A percentile compares a stretch with the other conserved stretches of the same genome.
phyloP scores from a whole-genome alignment of 768 basidiomycete species.

The Boletus edulis region DNA sequence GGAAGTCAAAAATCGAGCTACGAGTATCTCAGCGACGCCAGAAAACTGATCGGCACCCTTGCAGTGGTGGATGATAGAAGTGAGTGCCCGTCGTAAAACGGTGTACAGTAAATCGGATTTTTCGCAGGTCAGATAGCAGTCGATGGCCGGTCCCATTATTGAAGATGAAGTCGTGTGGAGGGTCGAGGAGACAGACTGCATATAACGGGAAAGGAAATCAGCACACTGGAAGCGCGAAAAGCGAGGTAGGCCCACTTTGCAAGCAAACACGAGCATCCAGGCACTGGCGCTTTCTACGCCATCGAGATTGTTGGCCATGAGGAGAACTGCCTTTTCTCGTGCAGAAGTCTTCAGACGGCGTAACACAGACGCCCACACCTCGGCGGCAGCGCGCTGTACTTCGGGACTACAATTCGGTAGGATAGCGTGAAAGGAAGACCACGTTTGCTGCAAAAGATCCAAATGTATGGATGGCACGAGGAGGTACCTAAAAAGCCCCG shows the following conservation, averaged over 20 bases:
- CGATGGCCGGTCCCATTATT: slow-evolving; percentile 57
- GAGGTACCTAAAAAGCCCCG: slow-evolving; percentile 68
- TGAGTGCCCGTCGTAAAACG: slow-evolving; percentile 69
- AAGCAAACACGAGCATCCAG: slow-evolving; percentile 75
- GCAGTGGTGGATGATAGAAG: slow-evolving; percentile 82
- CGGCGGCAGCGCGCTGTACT: slow-evolving; percentile 73
- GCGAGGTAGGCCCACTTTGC: slow-evolving; percentile 51
- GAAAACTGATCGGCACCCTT: slow-evolving; percentile 65
- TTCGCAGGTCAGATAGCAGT: slow-evolving; percentile 46
- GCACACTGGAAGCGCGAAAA: background rate
- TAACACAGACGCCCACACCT: slow-evolving; percentile 83
- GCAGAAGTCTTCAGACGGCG: slow-evolving; percentile 65
- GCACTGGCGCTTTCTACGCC: slow-evolving; percentile 63
- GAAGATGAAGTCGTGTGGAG: slow-evolving; percentile 74
- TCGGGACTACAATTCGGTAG: slow-evolving; percentile 65
- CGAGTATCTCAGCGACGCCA: slow-evolving; percentile 51
- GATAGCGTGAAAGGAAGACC: slow-evolving; percentile 48
- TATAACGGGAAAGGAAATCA: background rate
- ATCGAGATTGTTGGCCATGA: slow-evolving; percentile 51
- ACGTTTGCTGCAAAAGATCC: slow-evolving; percentile 58
- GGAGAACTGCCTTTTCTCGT: slow-evolving; percentile 51
- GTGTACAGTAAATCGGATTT: slow-evolving; percentile 44
- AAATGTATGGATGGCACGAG: slow-evolving; percentile 58
- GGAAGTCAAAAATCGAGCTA: slow-evolving; percentile 35
- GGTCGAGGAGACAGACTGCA: slow-evolving; percentile 76